Evolutionary conservation across 768 basidiomycete genomes (phyloP).

Genomic region (Tephrocybe sp.): DNA sequence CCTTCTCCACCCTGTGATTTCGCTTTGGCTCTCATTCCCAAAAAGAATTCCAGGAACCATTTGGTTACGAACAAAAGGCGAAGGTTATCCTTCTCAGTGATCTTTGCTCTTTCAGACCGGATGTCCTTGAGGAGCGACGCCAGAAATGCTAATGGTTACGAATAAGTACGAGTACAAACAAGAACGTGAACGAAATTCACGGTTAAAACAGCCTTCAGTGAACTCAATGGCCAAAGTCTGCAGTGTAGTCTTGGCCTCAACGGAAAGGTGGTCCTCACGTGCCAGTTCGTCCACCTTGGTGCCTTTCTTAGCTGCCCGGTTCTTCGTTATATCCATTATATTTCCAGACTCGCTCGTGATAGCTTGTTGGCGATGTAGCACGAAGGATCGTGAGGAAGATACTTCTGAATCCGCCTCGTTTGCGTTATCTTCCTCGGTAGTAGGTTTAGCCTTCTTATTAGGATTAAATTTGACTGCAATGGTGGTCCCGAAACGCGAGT

Average conservation of each 20-base stretch:
- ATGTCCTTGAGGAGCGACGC: conserved; percentile 86
- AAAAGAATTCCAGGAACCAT: conserved; percentile 89
- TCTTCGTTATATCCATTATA: conserved; percentile 72
- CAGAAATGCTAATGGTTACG: conserved; percentile 70
- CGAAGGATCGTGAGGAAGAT: conserved; percentile 49
- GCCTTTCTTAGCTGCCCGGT: conserved; percentile 56
- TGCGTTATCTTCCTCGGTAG: conserved; percentile 13
- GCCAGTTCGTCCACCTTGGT: conserved; percentile 67
- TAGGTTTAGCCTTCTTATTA: conserved; percentile 38
- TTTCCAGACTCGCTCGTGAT: conserved; percentile 65
- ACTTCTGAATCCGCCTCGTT: conserved; percentile 24
- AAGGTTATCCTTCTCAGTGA: conserved; percentile 83
- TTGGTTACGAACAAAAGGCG: conserved; percentile 51
- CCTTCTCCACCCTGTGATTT: conserved; percentile 25
- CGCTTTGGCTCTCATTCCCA: conserved; percentile 48
- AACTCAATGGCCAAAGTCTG: conserved; percentile 65
- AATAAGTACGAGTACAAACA: conserved; percentile 10
- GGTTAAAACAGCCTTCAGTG: conserved; percentile 78
- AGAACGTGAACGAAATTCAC: conserved; percentile 46
- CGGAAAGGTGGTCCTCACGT: conserved; percentile 62
- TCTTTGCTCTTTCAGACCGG: conserved; percentile 85
- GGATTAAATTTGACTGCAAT: conserved; percentile 76
- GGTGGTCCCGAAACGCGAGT: conserved; percentile 96
- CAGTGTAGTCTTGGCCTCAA: conserved; percentile 64
- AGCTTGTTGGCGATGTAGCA: conserved; percentile 86